A percentile compares a stretch with the other conserved stretches of the same genome.
Conservation (phyloP, 768 basidiomycete genomes). For the Lactarius trivialis region DNA sequence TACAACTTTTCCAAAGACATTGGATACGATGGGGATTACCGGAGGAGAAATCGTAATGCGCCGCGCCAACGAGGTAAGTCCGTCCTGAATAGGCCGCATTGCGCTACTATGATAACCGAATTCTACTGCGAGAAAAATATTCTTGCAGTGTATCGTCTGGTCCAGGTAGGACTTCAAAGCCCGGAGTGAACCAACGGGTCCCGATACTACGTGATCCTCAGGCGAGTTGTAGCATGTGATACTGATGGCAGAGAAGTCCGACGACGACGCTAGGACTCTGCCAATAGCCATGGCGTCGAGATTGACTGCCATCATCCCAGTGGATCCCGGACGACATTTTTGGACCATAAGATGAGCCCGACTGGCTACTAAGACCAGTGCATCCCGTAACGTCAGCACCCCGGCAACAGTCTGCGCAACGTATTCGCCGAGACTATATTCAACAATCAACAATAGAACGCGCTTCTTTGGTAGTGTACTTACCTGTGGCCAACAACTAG, state of each 20-base stretch:
- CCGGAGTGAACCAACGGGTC: slow-evolving; percentile 40
- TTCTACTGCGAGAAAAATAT: slow-evolving; percentile 43
- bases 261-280: slow-evolving; percentile 31
- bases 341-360: slow-evolving; percentile 51
- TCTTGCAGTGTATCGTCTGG: slow-evolving; percentile 33
- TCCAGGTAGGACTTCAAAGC: slow-evolving; percentile 40
- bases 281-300: slow-evolving; percentile 33
- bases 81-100: slow-evolving; percentile 51
- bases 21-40: slow-evolving; percentile 55
- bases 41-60: slow-evolving; percentile 40
- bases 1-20: slow-evolving; percentile 48
- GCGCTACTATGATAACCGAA: slow-evolving; percentile 64
- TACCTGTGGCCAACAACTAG: slow-evolving; percentile 71
- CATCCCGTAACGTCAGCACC: slow-evolving; percentile 50
- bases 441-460: slow-evolving; percentile 5
- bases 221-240: slow-evolving; percentile 60
- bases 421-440: slow-evolving; percentile 64
- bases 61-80: slow-evolving; percentile 38
- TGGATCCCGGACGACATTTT: slow-evolving; percentile 38
- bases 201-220: slow-evolving; percentile 53
- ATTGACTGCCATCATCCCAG: slow-evolving; percentile 59
- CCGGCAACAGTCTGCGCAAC: slow-evolving; percentile 60
- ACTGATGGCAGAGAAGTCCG: slow-evolving; percentile 34
- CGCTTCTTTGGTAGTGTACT: slow-evolving; percentile 20
- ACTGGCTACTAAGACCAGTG: slow-evolving; percentile 49